Base-by-base conservation (phyloP, 2,329 filamentous ascomycete genomes). In the Diatrype stigma region DNA sequence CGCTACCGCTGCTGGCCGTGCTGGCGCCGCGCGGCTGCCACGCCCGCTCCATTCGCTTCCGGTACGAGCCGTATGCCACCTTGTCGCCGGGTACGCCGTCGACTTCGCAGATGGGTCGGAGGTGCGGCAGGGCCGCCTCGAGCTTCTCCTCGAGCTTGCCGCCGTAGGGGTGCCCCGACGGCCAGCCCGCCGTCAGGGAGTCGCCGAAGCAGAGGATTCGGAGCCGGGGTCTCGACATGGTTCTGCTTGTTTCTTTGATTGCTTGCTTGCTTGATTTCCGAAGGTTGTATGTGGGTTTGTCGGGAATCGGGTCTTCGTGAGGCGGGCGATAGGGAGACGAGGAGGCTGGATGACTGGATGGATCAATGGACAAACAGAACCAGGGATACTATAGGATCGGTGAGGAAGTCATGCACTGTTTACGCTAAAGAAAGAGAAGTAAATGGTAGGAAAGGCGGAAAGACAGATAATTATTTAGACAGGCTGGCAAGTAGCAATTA, bases 181-280 rank as follows among this genome's bases (percentile, higher is more conserved):
- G 65, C 63, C 71, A 84, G 40, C 84, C 84, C 12, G 72, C 73
- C 6, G 84, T 86, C 44, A 87, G 75, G 37, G 81, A 85, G 73
- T 85, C 76, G 64, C 83, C 83, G 65, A 86, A 82, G 71, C 82
- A 85, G 53, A 86, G 75, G 60, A 86, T 77, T 60, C 75, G 73
- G 26, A 83, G 70, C 28, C 69, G 65, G 49, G 61, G 63, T 56
- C 54, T 60, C 26, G 62, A 46, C 66, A 68, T 68, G 22, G 21
- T 16, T 19, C 2, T 5, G 22, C 14, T 8, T 16, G 6, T 23
- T 11, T 16, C 22, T 16, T 12, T 6, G 38, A 19, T 34, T 34
- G 7, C 14, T 34, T 14, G 7, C 7, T 14, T 34, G 14, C 30
- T 34, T 7, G 30, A 14, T 34, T 34, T 34, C 30, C 30, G 7